phyloP scores from a whole-genome alignment of 768 basidiomycete genomes.

The Suillus decipiens region DNA sequence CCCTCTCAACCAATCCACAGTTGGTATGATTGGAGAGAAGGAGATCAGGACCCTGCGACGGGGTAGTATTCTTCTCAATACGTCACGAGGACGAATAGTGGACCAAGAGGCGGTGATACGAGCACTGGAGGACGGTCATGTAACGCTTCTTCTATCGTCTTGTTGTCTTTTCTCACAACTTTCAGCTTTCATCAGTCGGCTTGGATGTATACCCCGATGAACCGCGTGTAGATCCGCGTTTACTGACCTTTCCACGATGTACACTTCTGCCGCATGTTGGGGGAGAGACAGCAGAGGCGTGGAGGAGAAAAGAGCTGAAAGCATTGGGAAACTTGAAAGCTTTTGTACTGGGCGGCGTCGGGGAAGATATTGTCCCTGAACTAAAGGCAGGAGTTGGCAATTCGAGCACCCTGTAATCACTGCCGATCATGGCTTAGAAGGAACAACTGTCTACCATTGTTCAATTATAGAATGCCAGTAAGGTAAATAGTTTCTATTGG shows the following conservation, averaged over 20 bases:
- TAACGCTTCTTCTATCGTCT: slow-evolving; percentile 44
- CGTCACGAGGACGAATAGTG: slow-evolving; percentile 81
- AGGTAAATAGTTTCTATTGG: too few relatives aligned
- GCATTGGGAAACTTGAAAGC: too few relatives aligned
- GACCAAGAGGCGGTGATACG: slow-evolving; percentile 84
- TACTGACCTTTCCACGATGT: slow-evolving; percentile 43
- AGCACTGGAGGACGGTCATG: slow-evolving; percentile 82
- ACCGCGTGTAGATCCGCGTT: slow-evolving; percentile 69
- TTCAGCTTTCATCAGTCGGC: slow-evolving; percentile 72
- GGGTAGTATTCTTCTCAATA: slow-evolving; percentile 76
- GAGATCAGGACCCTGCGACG: slow-evolving; percentile 74
- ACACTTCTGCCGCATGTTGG: too few relatives aligned
- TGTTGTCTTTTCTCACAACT: slow-evolving; percentile 9
- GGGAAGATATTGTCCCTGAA: slow-evolving; percentile 42
- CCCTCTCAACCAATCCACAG: slow-evolving; percentile 71
- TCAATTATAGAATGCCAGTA: not conserved
- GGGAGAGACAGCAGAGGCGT: too few relatives aligned
- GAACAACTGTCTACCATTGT: not conserved
- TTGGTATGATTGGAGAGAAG: slow-evolving; percentile 67
- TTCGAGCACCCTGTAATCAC: too few relatives aligned
- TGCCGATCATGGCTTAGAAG: not conserved
- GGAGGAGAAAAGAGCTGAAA: too few relatives aligned
- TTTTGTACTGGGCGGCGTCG: too few relatives aligned
- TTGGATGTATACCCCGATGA: slow-evolving; percentile 84
- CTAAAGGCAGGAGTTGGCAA: not conserved